Base-by-base conservation (phyloP, 108 stramenopile species). In the Seminavis robusta region DNA sequence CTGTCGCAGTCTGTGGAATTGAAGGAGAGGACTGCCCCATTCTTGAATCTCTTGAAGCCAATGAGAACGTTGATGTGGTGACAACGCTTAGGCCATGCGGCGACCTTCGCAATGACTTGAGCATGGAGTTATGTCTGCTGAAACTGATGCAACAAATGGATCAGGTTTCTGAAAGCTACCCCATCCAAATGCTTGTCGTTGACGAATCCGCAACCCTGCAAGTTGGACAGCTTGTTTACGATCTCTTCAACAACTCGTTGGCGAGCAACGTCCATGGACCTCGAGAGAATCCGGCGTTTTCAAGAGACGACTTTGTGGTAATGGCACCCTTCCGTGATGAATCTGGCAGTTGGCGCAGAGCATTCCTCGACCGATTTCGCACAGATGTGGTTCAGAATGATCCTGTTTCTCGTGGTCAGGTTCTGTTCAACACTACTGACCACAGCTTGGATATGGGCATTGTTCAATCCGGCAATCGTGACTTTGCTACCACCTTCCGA, bases 351-450 rank as follows among this genome's bases (percentile, higher is more conserved):
- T 63, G 63, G 65, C 40, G 65, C 16, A 27, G 60, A 41, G 31
- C 46, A 28, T 48, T 73, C 27, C 4, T 73, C 2, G 65, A 73
- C 13, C 52, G 62, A 1, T 66, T 73, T 33, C 59, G 59, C 6
- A 52, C 26, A 11, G 65, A 66, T 19, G 20, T 65, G 17, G 29
- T 65, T 47, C 23, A 38, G 4, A 30, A 54, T 33, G 65, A 64
- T 15, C 72, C 72, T 25, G 54, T 39, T n/a, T 72, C 55, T 32
- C 33, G 41, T 15, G 57, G 51, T 0, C 40, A 60, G n/a, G 52
- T 65, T 39, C 21, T 65, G 1, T 65, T 65, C 41, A 59, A 65
- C 48, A 65, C 32, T 9, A 47, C 71, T 26, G 58, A 65, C 13
- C 48, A 40, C 19, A 57, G 56, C 25, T 10, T 72, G 59, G 59